Conservation (phyloP, 2,329 filamentous ascomycete genomes). For the Dactylellina cionopaga region DNA sequence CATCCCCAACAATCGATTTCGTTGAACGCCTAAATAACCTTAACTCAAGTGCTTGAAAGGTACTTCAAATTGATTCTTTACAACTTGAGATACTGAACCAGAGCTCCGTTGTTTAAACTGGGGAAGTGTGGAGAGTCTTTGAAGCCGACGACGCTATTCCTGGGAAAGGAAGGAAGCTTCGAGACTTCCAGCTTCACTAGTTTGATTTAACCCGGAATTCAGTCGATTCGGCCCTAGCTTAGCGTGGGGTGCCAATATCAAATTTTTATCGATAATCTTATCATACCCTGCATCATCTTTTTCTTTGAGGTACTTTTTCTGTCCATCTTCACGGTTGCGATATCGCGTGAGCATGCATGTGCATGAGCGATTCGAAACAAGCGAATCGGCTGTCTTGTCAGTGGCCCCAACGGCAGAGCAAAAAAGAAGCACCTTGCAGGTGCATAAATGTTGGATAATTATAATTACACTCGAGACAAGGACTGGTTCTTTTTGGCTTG, state of each 20-base stretch:
- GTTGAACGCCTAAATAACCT: too few species aligned
- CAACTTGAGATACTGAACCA: constrained; percentile 15
- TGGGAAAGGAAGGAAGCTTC: constrained; percentile 22
- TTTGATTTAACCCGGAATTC: constrained; percentile 20
- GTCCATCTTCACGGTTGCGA: constrained; percentile 30
- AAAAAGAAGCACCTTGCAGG: not conserved
- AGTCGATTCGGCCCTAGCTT: constrained; percentile 11
- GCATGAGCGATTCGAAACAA: constrained; percentile 23
- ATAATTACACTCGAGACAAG: constrained; percentile 12
- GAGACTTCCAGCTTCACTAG: not conserved
- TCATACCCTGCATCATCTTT: constrained; percentile 2
- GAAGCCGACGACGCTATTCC: constrained; percentile 1
- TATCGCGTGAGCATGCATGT: constrained; percentile 44
- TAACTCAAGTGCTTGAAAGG: too few species aligned
- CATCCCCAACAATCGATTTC: too few species aligned
- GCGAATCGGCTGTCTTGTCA: constrained; percentile 45
- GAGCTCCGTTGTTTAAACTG: constrained; percentile 23
- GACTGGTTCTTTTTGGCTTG: constrained; percentile 36
- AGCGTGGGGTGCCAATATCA: constrained; percentile 45
- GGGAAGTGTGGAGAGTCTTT: constrained; percentile 9
- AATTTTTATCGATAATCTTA: constrained; percentile 49
- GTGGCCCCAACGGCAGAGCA: constrained; percentile 13
- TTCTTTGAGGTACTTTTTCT: constrained; percentile 1
- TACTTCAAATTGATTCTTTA: constrained; percentile 16
- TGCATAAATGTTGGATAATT: constrained; percentile 47